These are phyloP conservation scores for Gymnopilus dilepis DNA, from an alignment of 768 basidiomycete genomes.

Conservation along the genomic window DNA sequence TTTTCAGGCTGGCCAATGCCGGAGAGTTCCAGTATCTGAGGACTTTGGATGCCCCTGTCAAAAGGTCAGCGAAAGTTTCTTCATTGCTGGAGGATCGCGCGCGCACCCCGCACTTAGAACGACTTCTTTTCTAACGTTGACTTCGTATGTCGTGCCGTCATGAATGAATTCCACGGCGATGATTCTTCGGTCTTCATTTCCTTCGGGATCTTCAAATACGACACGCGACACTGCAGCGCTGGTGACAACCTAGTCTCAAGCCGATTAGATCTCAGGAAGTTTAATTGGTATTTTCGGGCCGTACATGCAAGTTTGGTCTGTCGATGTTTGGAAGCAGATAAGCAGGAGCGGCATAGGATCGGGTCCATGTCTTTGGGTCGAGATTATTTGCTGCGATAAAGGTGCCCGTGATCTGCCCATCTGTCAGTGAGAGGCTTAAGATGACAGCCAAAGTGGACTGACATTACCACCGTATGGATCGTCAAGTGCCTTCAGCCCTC, in stretches of 20 bases:
- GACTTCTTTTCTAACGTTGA: conserved; percentile 9
- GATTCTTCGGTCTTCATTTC: conserved; percentile 16
- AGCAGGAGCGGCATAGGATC: conserved; percentile 65
- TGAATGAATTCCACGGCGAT: conserved; percentile 47
- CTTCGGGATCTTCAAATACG: conserved; percentile 11
- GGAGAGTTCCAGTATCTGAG: conserved; percentile 57
- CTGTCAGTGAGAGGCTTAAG: conserved; percentile 10
- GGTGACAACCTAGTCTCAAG: conserved; percentile 28
- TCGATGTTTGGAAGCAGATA: conserved; percentile 64
- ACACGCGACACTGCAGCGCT: conserved; percentile 21
- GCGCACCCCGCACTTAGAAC: conserved; percentile 15
- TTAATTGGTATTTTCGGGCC: conserved; percentile 28
- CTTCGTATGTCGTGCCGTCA: conserved; percentile 2
- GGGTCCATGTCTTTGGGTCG: conserved; percentile 54
- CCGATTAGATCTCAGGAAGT: not conserved
- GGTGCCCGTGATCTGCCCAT: conserved; percentile 27
- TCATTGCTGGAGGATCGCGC: not conserved
- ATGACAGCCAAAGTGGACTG: not conserved
- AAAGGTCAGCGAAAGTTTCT: conserved; percentile 13
- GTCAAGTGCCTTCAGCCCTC: conserved; percentile 29
- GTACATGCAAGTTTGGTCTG: conserved; percentile 56
- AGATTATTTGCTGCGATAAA: conserved; percentile 25
- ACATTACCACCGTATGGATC: conserved; percentile 40
- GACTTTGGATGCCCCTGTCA: conserved; percentile 34
- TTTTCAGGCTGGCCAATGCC: conserved; percentile 61